phyloP scores from a whole-genome alignment of 2,329 filamentous ascomycete species.

The Mycosphaerella arachidis region DNA sequence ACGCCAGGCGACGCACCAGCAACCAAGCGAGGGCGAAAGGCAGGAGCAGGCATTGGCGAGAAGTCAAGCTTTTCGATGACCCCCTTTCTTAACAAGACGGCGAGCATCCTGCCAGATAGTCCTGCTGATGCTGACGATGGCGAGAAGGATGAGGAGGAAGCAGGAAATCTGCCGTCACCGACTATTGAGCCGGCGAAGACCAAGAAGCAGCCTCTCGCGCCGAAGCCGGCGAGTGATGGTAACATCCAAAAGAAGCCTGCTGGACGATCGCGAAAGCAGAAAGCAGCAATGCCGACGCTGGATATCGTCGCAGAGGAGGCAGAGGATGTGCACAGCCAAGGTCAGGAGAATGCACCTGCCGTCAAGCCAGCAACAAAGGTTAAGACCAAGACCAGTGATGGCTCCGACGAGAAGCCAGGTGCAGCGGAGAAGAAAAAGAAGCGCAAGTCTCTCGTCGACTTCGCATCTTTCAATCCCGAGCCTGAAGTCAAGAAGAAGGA shows the following conservation, averaged over 20 bases:
- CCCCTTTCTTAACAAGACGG: constrained; percentile 78
- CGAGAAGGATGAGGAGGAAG: constrained; percentile 24
- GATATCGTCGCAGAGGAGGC: constrained; percentile 44
- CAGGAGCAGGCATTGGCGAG: constrained; percentile 63
- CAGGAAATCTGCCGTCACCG: constrained; percentile 25
- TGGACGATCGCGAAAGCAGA: constrained; percentile 36
- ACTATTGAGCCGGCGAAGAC: constrained; percentile 24
- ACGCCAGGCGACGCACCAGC: constrained; percentile 47
- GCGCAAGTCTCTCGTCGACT: constrained; percentile 48
- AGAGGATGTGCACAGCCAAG: constrained; percentile 32
- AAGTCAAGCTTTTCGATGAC: constrained; percentile 94
- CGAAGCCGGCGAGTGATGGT: constrained; percentile 42
- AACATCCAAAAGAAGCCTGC: constrained; percentile 40
- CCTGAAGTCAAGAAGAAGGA: constrained; percentile 28
- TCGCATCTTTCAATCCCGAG: constrained; percentile 33
- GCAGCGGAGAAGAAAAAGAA: constrained; percentile 35
- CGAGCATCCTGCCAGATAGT: constrained; percentile 48
- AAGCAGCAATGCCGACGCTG: constrained; percentile 33
- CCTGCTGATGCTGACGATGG: constrained; percentile 29
- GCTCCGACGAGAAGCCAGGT: constrained; percentile 32
- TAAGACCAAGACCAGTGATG: constrained; percentile 34
- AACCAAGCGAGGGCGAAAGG: constrained; percentile 44
- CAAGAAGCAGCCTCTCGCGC: constrained; percentile 41
- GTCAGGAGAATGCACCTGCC: constrained; percentile 34
- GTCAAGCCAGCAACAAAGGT: constrained; percentile 36